Percentiles rank a stretch among this genome's conserved stretches.
These are phyloP conservation scores for Saccharomyces hybrid DNA, from an alignment of 1,139 yeast genomes.

Conservation along the genomic window DNA sequence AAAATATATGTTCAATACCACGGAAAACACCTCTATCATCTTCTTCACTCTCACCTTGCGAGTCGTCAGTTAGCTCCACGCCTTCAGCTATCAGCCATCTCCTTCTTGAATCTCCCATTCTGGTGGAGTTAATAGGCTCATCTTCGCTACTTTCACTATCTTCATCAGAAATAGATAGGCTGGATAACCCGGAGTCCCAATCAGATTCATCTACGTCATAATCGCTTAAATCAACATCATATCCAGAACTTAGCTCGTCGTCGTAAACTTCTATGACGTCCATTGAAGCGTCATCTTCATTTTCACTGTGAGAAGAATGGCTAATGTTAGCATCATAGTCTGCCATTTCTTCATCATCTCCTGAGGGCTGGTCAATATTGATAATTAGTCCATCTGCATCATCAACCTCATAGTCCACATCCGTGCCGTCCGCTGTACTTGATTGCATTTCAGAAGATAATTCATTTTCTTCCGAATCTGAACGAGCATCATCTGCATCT, in stretches of 20 bases:
- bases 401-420: constrained; percentile 22
- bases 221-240: constrained; percentile 32
- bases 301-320: constrained; percentile 17
- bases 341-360: constrained; percentile 1
- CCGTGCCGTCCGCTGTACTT: constrained; percentile 10
- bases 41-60: constrained; percentile 23
- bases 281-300: constrained; percentile 22
- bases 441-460: background rate
- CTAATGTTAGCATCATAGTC: constrained; percentile 1
- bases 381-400: constrained; percentile 13
- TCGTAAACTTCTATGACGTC: constrained; percentile 34
- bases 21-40: constrained; percentile 29
- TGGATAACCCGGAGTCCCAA: constrained; percentile 32
- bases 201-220: constrained; percentile 34
- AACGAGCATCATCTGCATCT: constrained; percentile 17
- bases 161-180: constrained; percentile 26
- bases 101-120: constrained; percentile 17
- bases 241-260: constrained; percentile 30
- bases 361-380: constrained; percentile 1
- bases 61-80: constrained; percentile 27
- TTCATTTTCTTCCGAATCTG: constrained; percentile 2
- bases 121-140: constrained; percentile 5
- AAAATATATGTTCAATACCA: constrained; percentile 30
- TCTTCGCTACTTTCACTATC: constrained; percentile 22
- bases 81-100: constrained; percentile 30